These are phyloP conservation scores for Diplotaxis tenuifolia DNA, from an alignment of 345 rosid species.

Conservation along the genomic window DNA sequence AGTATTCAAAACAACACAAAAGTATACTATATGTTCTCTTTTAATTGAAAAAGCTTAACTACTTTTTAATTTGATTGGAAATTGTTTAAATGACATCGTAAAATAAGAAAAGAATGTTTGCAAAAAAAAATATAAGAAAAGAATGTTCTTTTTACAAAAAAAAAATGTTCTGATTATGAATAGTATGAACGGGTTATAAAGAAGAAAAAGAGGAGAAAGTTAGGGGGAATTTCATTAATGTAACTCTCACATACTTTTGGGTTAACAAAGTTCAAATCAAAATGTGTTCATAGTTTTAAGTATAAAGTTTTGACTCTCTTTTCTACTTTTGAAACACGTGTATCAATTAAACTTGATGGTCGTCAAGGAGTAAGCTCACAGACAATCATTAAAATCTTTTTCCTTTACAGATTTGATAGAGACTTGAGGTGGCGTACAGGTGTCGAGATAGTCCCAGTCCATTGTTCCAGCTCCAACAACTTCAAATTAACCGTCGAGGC, in stretches of 20 bases:
- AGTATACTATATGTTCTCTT: neutral
- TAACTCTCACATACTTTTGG: constrained; percentile 24
- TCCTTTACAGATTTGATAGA: constrained; percentile 58
- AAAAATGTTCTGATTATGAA: neutral
- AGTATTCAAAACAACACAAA: neutral
- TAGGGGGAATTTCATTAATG: constrained; percentile 10
- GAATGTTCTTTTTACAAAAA: too few relatives aligned
- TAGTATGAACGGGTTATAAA: neutral
- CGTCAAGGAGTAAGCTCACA: neutral
- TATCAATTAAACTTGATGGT: neutral
- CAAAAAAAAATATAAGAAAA: too few relatives aligned
- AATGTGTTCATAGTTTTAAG: constrained; percentile 17
- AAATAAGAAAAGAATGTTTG: too few relatives aligned
- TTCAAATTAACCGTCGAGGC: constrained; percentile 56
- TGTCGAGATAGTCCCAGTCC: constrained; percentile 56
- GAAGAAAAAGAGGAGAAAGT: neutral
- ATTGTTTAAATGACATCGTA: neutral
- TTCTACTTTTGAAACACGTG: constrained; percentile 24
- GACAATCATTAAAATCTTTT: neutral
- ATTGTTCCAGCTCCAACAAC: constrained; percentile 63
- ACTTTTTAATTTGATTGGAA: neutral
- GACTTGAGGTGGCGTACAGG: constrained; percentile 90
- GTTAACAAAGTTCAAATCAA: constrained; percentile 27
- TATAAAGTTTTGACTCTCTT: constrained; percentile 26
- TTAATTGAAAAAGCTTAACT: neutral